These are phyloP conservation scores for Eugenia klotzschiana DNA, from an alignment of 441 rosid genomes.

Conservation along the genomic window DNA sequence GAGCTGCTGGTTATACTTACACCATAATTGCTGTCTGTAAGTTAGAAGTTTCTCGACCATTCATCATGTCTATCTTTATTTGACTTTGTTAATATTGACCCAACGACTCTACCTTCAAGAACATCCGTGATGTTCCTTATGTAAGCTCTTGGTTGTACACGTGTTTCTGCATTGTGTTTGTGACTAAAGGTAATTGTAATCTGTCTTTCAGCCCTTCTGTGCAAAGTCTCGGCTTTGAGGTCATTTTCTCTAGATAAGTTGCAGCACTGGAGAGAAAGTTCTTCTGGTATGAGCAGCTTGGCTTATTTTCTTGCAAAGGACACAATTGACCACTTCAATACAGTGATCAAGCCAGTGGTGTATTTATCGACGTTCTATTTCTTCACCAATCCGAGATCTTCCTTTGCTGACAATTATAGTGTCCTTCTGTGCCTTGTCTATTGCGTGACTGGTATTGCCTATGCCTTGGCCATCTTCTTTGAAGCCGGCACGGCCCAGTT, in stretches of 20 bases:
- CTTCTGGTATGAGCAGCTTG: background rate
- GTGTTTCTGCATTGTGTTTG: background rate
- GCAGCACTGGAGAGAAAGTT: background rate
- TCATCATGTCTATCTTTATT: background rate
- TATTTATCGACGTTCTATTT: background rate
- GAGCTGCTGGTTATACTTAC: conserved; percentile 7
- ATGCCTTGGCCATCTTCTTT: background rate
- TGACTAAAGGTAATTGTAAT: background rate
- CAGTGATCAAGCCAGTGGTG: background rate
- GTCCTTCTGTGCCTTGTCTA: background rate
- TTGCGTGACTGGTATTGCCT: background rate
- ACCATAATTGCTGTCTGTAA: conserved; percentile 11
- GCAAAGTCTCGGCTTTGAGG: background rate
- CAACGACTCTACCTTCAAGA: background rate
- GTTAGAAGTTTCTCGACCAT: background rate
- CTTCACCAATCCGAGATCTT: background rate
- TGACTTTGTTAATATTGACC: background rate
- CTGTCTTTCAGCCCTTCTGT: background rate
- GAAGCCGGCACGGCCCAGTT: background rate
- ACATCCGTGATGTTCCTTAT: background rate
- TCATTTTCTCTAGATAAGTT: background rate
- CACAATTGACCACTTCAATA: background rate
- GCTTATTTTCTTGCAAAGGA: background rate
- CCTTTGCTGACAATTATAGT: background rate
- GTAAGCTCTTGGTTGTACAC: background rate